Base-by-base conservation (phyloP, 164 flowering plant genomes). In the Chloranthus sessilifolius region DNA sequence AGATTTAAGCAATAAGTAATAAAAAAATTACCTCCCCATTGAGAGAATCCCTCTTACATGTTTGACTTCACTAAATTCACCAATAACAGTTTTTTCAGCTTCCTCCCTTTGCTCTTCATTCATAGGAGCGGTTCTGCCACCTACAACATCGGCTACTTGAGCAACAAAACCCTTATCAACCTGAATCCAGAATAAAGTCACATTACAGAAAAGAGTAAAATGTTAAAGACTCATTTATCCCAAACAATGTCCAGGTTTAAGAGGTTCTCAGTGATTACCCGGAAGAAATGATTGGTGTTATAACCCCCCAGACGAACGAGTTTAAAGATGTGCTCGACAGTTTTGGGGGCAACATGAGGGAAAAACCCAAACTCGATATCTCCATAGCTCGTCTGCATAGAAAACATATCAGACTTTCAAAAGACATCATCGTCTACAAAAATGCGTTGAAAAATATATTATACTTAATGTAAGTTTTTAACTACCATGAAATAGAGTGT, bases 331-430 rank as follows among this genome's bases (percentile, higher is more conserved):
- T 88, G 98, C 15, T 85, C 82, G 43, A 88, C 98, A 2, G 96
- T 91, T 68, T 69, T 65, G 4, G 98, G 98, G 2, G 98, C 96
- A 59, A 91, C 96, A 34, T 49, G 66, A 5, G 90, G 96, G 35
- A 56, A 88, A 77, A 88, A 92, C 21, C 96, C 96, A 62, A 92
- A 92, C 56, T 88, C 98, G 27, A 92, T 78, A 52, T 92, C 98
- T 48, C 98, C 98, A 75, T 83, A 76, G 35, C 79, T 77, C 17
- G 98, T 92, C 96, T 85, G 79, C 74, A 57, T 17, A 4, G 6
- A 52, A 55, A 65, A 64, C 5, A 15, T 2, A 48, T 20, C 1
- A 49, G 9, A 12, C 20, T 15, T 36, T 3, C 12, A 22, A 8
- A 12, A 12, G 8, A 12, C 23, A 22, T 10, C 3, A 25, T n/a